These are phyloP conservation scores for Tuber melanosporum DNA, from an alignment of 495 filamentous ascomycete species.

Conservation along the genomic window DNA sequence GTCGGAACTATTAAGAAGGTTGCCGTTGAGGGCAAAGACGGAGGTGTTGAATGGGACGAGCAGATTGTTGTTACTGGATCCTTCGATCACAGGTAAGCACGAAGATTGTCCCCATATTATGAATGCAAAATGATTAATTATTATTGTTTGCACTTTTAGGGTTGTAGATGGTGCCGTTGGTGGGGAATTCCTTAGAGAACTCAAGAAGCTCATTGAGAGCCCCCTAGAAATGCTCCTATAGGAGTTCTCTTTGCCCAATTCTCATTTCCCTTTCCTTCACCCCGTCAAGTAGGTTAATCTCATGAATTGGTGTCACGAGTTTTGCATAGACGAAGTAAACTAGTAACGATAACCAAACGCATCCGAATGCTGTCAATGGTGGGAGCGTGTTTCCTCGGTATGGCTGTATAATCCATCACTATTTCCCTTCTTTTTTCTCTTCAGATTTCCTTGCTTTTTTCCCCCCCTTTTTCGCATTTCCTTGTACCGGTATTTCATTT, in stretches of 20 bases:
- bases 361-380: not conserved
- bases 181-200: constrained; percentile 91
- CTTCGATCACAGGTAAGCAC: constrained; percentile 71
- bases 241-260: constrained; percentile 7
- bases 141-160: constrained; percentile 13
- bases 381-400: not conserved
- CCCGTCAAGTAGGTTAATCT: not conserved
- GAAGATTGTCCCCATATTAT: not conserved
- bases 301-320: constrained; percentile 2
- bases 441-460: constrained; percentile 10
- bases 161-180: constrained; percentile 80
- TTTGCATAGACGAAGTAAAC: constrained; percentile 2
- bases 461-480: not conserved
- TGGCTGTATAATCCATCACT: constrained; percentile 30
- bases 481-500: not conserved
- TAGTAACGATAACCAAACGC: not conserved
- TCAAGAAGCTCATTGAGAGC: constrained; percentile 96
- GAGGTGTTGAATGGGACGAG: constrained; percentile 85
- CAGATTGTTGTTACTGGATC: constrained; percentile 89
- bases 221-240: constrained; percentile 89
- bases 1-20: constrained; percentile 94
- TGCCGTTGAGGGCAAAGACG: constrained; percentile 77
- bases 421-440: not conserved
- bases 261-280: not conserved
- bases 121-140: not conserved